Evolutionary conservation across 164 flowering plant genomes (phyloP).

Genomic region (Litsea cubeba): DNA sequence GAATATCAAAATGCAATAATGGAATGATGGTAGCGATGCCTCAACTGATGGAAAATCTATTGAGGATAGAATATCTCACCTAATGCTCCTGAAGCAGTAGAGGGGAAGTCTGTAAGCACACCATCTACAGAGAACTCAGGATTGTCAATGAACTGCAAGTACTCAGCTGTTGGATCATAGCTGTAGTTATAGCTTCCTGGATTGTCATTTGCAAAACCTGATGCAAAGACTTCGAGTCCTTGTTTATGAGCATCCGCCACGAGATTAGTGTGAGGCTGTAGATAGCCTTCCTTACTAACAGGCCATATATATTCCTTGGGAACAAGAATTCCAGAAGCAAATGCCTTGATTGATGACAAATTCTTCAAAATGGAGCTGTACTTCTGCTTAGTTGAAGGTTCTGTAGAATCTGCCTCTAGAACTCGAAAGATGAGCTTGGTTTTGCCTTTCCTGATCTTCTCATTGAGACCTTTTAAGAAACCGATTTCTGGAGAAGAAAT

Average conservation of each 20-base stretch:
- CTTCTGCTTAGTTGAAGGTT: slow-evolving; percentile 61
- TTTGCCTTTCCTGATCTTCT: slow-evolving; percentile 25
- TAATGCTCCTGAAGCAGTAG: slow-evolving; percentile 75
- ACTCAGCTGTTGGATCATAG: slow-evolving; percentile 73
- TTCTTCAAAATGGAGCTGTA: slow-evolving; percentile 45
- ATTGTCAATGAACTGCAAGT: slow-evolving; percentile 66
- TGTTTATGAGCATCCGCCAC: slow-evolving; percentile 77
- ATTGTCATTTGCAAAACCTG: slow-evolving; percentile 71
- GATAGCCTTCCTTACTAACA: slow-evolving; percentile 30
- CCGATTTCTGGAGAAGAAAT: slow-evolving; percentile 81
- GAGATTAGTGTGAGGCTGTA: slow-evolving; percentile 52
- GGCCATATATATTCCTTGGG: slow-evolving; percentile 83
- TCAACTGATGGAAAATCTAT: background rate
- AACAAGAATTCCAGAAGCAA: slow-evolving; percentile 77
- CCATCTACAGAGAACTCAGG: slow-evolving; percentile 81
- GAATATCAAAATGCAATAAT: no score
- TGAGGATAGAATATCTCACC: slow-evolving; percentile 34
- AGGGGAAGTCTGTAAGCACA: slow-evolving; percentile 77
- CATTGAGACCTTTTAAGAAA: slow-evolving; percentile 51
- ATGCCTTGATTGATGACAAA: slow-evolving; percentile 50
- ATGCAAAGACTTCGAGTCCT: slow-evolving; percentile 77
- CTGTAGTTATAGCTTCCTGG: slow-evolving; percentile 68
- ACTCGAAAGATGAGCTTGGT: slow-evolving; percentile 63
- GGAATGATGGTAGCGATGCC: no score
- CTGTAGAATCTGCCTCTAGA: slow-evolving; percentile 34